phyloP scores from a whole-genome alignment of 2,329 filamentous ascomycete species.

The Ophiognomonia clavigignenti-juglandacearum region DNA sequence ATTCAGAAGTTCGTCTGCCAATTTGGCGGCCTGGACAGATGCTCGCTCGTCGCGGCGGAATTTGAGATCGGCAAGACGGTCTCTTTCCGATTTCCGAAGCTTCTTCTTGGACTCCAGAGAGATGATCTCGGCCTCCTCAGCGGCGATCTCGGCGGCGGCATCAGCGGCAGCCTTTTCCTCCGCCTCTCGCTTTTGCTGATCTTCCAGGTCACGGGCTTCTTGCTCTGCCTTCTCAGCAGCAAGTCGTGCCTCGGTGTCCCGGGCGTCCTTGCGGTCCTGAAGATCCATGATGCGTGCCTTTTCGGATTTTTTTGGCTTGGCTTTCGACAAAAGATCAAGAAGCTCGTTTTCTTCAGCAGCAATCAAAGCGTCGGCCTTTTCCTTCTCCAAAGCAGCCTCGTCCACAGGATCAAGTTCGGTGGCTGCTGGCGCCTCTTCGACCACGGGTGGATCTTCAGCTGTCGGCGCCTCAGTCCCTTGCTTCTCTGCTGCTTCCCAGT shows the following conservation, averaged over 20 bases:
- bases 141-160: constrained; percentile 7
- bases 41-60: constrained; percentile 9
- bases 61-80: constrained; percentile 11
- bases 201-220: constrained; percentile 12
- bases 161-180: constrained; percentile 6
- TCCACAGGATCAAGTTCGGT: not conserved
- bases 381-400: constrained; percentile 6
- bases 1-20: constrained; percentile 19
- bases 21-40: constrained; percentile 6
- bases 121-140: constrained; percentile 11
- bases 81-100: constrained; percentile 9
- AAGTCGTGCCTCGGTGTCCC: constrained; percentile 9
- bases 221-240: constrained; percentile 9
- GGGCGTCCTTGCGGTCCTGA: constrained; percentile 10
- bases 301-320: constrained; percentile 8
- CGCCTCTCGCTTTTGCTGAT: constrained; percentile 1
- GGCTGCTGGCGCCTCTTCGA: not conserved
- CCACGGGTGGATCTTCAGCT: not conserved
- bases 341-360: constrained; percentile 14
- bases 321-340: constrained; percentile 4
- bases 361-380: constrained; percentile 1
- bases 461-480: not conserved
- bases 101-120: constrained; percentile 13
- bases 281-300: constrained; percentile 13
- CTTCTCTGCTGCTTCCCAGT: constrained; percentile 7